Evolutionary conservation across 257 asterid species (phyloP).

Genomic region (Ilex aquifolium): DNA sequence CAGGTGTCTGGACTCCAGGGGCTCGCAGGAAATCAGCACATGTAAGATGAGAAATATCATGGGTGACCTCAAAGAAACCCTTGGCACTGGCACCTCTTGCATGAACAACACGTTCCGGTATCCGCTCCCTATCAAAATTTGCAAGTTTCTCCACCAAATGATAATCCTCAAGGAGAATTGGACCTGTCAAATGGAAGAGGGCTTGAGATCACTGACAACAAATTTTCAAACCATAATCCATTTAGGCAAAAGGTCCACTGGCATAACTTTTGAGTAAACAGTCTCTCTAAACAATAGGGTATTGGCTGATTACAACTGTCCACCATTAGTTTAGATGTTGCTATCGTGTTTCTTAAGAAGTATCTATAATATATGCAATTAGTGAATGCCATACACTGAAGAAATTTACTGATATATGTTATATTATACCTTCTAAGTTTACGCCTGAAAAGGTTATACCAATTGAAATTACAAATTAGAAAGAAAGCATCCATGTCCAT

Average conservation of each 20-base stretch:
- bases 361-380: background rate
- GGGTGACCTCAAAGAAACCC: conserved; percentile 97
- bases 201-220: conserved; percentile 8
- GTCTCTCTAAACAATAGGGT: background rate
- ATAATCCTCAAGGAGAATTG: conserved; percentile 93
- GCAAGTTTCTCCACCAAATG: conserved; percentile 90
- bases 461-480: too few species aligned
- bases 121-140: conserved; percentile 84
- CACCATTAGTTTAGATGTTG: background rate
- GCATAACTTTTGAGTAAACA: background rate
- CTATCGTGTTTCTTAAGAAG: background rate
- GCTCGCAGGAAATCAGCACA: conserved; percentile 98
- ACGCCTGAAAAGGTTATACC: background rate
- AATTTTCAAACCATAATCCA: background rate
- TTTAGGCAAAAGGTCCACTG: background rate
- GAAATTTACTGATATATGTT: too few species aligned
- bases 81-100: conserved; percentile 98
- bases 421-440: background rate
- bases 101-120: conserved; percentile 94
- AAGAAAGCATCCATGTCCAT: too few species aligned
- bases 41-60: conserved; percentile 75
- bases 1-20: conserved; percentile 95
- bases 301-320: too few species aligned
- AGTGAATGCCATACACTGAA: background rate
- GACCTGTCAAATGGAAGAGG: conserved; percentile 38